A percentile compares a stretch with the other conserved stretches of the same genome.
Evolutionary conservation across 2,329 filamentous ascomycete genomes (phyloP).

Genomic region (Aspergillus sp.): DNA sequence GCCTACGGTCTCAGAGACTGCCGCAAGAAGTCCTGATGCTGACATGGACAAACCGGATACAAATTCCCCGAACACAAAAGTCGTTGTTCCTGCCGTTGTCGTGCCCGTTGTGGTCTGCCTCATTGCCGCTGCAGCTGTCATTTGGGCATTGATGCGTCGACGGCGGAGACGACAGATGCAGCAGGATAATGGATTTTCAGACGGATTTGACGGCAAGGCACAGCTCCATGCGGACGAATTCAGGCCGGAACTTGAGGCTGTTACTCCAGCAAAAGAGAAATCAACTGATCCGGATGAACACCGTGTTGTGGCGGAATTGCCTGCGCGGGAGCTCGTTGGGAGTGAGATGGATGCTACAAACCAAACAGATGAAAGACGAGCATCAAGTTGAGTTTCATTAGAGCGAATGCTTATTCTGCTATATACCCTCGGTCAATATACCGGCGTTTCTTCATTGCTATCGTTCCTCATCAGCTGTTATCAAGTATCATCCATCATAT

Average conservation of each 20-base stretch:
- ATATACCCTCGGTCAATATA: too few species aligned
- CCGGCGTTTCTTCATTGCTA: too few species aligned
- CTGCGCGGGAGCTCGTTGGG: constrained; percentile 1
- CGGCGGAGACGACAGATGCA: not conserved
- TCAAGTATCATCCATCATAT: too few species aligned
- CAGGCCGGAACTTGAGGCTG: not conserved
- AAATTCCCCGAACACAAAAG: not conserved
- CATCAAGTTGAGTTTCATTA: not conserved
- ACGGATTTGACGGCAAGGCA: not conserved
- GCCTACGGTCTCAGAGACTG: too few species aligned
- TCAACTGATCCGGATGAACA: not conserved
- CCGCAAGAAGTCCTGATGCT: not conserved
- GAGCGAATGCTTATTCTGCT: not conserved
- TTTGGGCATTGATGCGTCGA: not conserved
- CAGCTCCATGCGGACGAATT: not conserved
- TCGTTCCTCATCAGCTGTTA: too few species aligned
- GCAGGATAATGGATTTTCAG: not conserved
- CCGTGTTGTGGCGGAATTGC: not conserved
- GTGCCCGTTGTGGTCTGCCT: not conserved
- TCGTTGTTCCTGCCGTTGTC: not conserved
- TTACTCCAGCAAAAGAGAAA: not conserved
- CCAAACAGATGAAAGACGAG: not conserved
- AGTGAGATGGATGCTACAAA: not conserved
- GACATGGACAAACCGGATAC: not conserved
- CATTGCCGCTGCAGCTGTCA: not conserved